Evolutionary conservation across 441 rosid species (phyloP), one percentile per base, ranked within the genome.

Genomic region (Populus hybrid): DNA sequence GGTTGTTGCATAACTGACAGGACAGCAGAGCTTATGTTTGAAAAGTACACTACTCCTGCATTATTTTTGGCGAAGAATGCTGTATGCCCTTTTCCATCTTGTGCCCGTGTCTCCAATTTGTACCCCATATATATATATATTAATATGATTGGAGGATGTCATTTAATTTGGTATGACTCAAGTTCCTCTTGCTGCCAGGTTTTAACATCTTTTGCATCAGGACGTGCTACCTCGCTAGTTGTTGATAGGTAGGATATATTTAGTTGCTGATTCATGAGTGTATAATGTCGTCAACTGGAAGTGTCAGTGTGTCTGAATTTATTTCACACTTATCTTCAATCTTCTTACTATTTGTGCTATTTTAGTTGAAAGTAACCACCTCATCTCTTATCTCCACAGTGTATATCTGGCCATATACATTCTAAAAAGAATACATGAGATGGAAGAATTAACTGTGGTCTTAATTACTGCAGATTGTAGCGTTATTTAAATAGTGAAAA

Each of bases 151-250:
- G 6, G 28, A 64, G 29, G 56, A 70, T 65, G 38, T 70, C 68
- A 59, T 20, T 36, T 21, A 14, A 70, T 71, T 74, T 67, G 26
- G 11, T 10, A 50, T 83, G 64, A 83, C 78, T 79, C 68, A 68
- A 69, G 24, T 66, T 36, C 74, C 79, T 85, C 67, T 77, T 42
- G 64, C 81, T 89, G 75, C 61, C 88, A 97, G 99, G 99, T 97
- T 77, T 95, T 97, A 81, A 97, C 99, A 28, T 94, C 99, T 74
- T 97, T 97, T 86, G 98, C 99, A 61, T 91, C 98, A 77, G 99
- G 99, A 28, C 99, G 99, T 64, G 94, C 99, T 29, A 97, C 99
- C 71, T 90, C 99, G 33, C 87, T 97, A 66, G 99, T 97, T 81
- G 99, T 97, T 78, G 99, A 97, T 85, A 79, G 99, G 98, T 97